These are phyloP conservation scores for Fusarium humuli DNA, from an alignment of 2,329 filamentous ascomycete genomes.

Conservation along the genomic window DNA sequence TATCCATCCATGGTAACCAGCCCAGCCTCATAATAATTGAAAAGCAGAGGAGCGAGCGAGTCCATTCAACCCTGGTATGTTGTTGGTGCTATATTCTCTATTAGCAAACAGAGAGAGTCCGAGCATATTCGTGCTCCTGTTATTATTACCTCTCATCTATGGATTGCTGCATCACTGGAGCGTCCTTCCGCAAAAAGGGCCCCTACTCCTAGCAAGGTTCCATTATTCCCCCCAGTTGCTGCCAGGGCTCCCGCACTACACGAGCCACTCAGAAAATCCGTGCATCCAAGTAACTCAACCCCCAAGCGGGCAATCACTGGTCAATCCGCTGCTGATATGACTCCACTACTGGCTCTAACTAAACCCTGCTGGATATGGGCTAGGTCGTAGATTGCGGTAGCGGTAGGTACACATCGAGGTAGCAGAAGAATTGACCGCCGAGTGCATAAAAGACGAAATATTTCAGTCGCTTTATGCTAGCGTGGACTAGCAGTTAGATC, in stretches of 20 bases:
- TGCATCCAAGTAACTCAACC: constrained; percentile 12
- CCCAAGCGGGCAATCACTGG: constrained; percentile 21
- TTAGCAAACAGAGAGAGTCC: neutral
- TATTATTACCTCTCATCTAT: neutral
- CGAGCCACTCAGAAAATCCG: constrained; percentile 38
- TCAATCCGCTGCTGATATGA: constrained; percentile 4
- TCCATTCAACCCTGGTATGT: neutral
- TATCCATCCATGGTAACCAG: neutral
- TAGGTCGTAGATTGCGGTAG: constrained; percentile 9
- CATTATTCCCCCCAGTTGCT: constrained; percentile 40
- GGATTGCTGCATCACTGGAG: neutral
- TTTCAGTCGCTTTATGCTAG: neutral
- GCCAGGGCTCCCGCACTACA: constrained; percentile 46
- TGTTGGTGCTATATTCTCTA: neutral
- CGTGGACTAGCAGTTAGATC: neutral
- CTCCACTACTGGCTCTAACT: constrained; percentile 34
- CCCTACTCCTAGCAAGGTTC: constrained; percentile 40
- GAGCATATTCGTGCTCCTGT: neutral
- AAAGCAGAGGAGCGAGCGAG: neutral
- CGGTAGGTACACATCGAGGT: neutral
- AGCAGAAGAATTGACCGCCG: neutral
- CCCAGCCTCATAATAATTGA: neutral
- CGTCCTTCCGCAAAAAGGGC: constrained; percentile 9
- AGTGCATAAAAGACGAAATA: neutral
- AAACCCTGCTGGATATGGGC: constrained; percentile 29